These are phyloP conservation scores for Lablab purpureus DNA, from an alignment of 306 rosid species.

Conservation along the genomic window DNA sequence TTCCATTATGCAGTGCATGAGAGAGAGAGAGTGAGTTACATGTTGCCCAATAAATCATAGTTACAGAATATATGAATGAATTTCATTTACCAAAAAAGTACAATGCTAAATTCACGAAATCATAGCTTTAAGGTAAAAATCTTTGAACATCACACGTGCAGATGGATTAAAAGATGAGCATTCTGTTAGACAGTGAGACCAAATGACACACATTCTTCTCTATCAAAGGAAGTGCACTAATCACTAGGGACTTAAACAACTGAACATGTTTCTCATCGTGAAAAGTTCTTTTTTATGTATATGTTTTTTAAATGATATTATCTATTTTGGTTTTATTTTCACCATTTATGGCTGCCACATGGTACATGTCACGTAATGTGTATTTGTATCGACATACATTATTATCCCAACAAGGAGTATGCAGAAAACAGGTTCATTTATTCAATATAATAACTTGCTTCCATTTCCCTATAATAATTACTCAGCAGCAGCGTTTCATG, in stretches of 20 bases:
- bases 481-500: slow-evolving; percentile 29
- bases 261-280: not conserved
- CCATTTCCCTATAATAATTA: slow-evolving; percentile 9
- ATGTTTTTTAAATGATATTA: not conserved
- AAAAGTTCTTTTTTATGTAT: not conserved
- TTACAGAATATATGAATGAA: not conserved
- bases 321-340: not conserved
- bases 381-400: slow-evolving; percentile 18
- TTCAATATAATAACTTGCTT: not conserved
- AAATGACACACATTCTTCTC: slow-evolving; percentile 49
- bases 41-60: not conserved
- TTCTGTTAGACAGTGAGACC: slow-evolving; percentile 6
- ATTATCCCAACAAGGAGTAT: slow-evolving; percentile 1
- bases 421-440: slow-evolving; percentile 20
- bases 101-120: not conserved
- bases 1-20: not conserved
- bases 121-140: not conserved
- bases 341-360: slow-evolving; percentile 32
- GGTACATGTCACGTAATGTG: slow-evolving; percentile 30
- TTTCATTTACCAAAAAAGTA: not conserved
- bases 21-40: slow-evolving; percentile 24
- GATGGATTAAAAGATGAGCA: slow-evolving; percentile 13
- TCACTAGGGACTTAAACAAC: not conserved
- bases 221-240: not conserved
- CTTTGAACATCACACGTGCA: not conserved